phyloP scores from a whole-genome alignment of 176 grass and related monocot species.

The Eremochloa ophiuroides region DNA sequence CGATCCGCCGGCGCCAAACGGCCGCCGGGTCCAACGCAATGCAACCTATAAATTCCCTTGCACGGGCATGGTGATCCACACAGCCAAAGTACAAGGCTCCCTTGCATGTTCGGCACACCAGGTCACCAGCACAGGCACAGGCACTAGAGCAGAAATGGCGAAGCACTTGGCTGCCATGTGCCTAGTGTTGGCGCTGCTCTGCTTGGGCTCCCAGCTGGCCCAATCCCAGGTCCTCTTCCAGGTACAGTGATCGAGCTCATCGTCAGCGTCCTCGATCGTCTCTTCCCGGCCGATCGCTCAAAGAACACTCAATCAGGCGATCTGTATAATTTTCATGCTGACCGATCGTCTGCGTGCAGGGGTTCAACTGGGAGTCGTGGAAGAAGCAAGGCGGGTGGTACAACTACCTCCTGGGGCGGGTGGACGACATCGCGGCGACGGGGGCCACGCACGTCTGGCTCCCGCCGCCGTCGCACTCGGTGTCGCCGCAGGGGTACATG shows the following conservation, averaged over 20 bases:
- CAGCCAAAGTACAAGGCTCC: not conserved
- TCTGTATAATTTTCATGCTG: not conserved
- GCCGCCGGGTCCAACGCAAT: not conserved
- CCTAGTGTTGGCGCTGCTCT: slow-evolving; percentile 18
- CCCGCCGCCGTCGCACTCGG: slow-evolving; percentile 72
- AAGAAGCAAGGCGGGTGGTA: slow-evolving; percentile 81
- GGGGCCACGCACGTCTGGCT: slow-evolving; percentile 81
- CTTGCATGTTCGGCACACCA: not conserved
- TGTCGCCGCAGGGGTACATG: slow-evolving; percentile 78
- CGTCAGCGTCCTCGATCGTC: too few species aligned
- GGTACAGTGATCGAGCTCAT: not conserved
- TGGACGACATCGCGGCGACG: slow-evolving; percentile 48
- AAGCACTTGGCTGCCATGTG: not conserved
- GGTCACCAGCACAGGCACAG: not conserved
- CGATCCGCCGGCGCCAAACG: not conserved
- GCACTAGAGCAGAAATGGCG: slow-evolving; percentile 3
- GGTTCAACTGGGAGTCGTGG: slow-evolving; percentile 89
- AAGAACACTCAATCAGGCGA: too few species aligned
- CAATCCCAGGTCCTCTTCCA: slow-evolving; percentile 41
- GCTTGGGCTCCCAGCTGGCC: slow-evolving; percentile 24
- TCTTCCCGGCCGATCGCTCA: too few species aligned
- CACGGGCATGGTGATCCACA: slow-evolving; percentile 4
- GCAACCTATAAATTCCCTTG: slow-evolving; percentile 33
- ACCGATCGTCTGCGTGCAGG: slow-evolving; percentile 9
- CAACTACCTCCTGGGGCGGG: slow-evolving; percentile 39